Evolutionary conservation across 768 basidiomycete species (phyloP).

Genomic region (Amylocystis lapponica): DNA sequence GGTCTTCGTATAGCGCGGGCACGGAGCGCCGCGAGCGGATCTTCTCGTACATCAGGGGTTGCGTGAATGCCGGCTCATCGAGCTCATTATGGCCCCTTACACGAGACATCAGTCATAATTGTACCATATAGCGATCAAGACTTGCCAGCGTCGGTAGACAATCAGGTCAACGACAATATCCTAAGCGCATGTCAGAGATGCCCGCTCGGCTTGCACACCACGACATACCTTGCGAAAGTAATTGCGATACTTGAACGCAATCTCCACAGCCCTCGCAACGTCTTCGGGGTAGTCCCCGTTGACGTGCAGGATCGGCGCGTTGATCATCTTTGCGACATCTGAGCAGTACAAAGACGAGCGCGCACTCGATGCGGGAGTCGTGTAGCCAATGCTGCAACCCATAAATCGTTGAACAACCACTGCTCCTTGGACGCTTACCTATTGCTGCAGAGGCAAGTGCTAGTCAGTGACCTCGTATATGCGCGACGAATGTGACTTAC

Average conservation of each 20-base stretch:
- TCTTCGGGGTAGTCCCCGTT: slow-evolving; percentile 93
- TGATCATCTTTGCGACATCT: slow-evolving; percentile 86
- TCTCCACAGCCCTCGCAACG: slow-evolving; percentile 77
- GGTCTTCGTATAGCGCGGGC: slow-evolving; percentile 76
- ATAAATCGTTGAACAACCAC: not conserved
- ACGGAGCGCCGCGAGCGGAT: slow-evolving; percentile 75
- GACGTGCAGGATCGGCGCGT: slow-evolving; percentile 83
- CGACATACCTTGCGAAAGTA: slow-evolving; percentile 67
- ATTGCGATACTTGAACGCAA: slow-evolving; percentile 84
- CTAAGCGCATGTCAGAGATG: slow-evolving; percentile 24
- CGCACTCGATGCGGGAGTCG: slow-evolving; percentile 79
- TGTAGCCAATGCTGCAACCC: slow-evolving; percentile 74
- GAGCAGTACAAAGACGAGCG: slow-evolving; percentile 87
- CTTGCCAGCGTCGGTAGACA: slow-evolving; percentile 79
- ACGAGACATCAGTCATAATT: slow-evolving; percentile 1
- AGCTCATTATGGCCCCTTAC: slow-evolving; percentile 85
- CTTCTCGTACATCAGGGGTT: slow-evolving; percentile 87
- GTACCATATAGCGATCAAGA: slow-evolving; percentile 1
- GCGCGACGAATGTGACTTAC: slow-evolving; percentile 48
- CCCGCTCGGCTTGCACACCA: no score
- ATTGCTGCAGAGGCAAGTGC: slow-evolving; percentile 35
- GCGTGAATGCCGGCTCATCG: slow-evolving; percentile 82
- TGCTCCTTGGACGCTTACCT: slow-evolving; percentile 35
- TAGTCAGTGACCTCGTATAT: slow-evolving; percentile 6
- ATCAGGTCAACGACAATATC: slow-evolving; percentile 88